These are phyloP conservation scores for Dothideomycetes sp. DNA, from an alignment of 2,329 filamentous ascomycete species.

Conservation along the genomic window DNA sequence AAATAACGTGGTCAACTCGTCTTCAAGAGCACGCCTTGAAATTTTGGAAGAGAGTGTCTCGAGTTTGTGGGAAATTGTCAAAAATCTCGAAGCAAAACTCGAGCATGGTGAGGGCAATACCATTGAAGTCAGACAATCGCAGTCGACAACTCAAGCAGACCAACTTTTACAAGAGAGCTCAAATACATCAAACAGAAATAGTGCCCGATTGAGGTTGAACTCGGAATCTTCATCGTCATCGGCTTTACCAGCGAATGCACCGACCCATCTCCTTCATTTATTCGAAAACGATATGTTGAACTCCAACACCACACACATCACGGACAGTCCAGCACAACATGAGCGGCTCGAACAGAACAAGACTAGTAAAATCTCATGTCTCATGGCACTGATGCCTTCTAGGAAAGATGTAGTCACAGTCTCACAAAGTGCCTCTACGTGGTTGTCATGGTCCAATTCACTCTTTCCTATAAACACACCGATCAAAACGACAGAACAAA, in stretches of 20 bases:
- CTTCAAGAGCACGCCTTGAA: conserved; percentile 19
- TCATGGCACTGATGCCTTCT: conserved; percentile 20
- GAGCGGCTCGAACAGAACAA: too few relatives aligned
- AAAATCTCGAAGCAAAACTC: conserved; percentile 16
- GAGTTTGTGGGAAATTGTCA: conserved; percentile 17
- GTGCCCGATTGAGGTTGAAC: too few relatives aligned
- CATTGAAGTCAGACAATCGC: neutral
- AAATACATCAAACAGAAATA: too few relatives aligned
- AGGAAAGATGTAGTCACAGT: conserved; percentile 20
- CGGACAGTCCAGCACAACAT: too few relatives aligned
- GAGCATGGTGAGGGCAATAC: conserved; percentile 1
- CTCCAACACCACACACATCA: too few relatives aligned
- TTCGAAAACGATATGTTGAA: conserved; percentile 26
- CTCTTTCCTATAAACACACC: conserved; percentile 20
- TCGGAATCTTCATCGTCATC: conserved; percentile 14
- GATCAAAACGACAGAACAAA: conserved; percentile 17
- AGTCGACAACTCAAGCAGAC: too few relatives aligned
- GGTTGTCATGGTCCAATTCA: conserved; percentile 22
- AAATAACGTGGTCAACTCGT: conserved; percentile 13
- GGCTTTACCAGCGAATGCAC: conserved; percentile 19
- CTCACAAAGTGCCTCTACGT: conserved; percentile 19
- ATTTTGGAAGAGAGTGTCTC: conserved; percentile 18
- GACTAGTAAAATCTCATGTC: too few relatives aligned
- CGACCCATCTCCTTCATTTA: conserved; percentile 23
- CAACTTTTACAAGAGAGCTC: too few relatives aligned